A percentile compares a stretch with the other conserved stretches of the same genome.
Evolutionary conservation across 768 basidiomycete species (phyloP).

Genomic region (Lentinula boryana): DNA sequence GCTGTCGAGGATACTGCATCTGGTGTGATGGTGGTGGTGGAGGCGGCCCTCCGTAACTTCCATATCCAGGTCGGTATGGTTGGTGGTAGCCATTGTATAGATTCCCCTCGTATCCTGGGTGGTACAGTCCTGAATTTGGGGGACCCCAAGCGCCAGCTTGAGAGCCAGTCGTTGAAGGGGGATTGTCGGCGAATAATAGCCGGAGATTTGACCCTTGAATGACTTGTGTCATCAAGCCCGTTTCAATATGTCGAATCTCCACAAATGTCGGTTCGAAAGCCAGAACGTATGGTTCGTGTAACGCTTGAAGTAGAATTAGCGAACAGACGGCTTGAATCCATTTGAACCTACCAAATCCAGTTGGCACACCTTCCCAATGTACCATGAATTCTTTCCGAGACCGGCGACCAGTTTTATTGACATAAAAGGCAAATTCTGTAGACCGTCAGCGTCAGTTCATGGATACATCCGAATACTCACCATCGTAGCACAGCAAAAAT

Average conservation of each 20-base stretch:
- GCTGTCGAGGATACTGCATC: slow-evolving; percentile 35
- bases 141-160: slow-evolving; percentile 26
- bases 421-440: slow-evolving; percentile 96
- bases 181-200: slow-evolving; percentile 89
- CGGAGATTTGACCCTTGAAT: slow-evolving; percentile 91
- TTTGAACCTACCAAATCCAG: slow-evolving; percentile 79
- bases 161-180: slow-evolving; percentile 63
- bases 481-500: slow-evolving; percentile 96
- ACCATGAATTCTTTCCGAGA: slow-evolving; percentile 92
- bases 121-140: slow-evolving; percentile 12
- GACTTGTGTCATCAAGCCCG: slow-evolving; percentile 86
- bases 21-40: slow-evolving; percentile 26
- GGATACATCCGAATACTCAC: slow-evolving; percentile 35
- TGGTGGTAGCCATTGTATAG: slow-evolving; percentile 2
- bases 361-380: slow-evolving; percentile 92
- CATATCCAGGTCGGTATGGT: slow-evolving; percentile 17
- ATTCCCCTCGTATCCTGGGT: slow-evolving; percentile 15
- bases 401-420: slow-evolving; percentile 92
- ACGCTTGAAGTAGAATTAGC: slow-evolving; percentile 43
- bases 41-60: slow-evolving; percentile 24
- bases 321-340: background rate
- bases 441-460: background rate
- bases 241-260: slow-evolving; percentile 94
- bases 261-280: slow-evolving; percentile 97
- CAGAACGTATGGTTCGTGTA: slow-evolving; percentile 94